Evolutionary conservation across 2,329 filamentous ascomycete genomes (phyloP), one percentile per base, ranked within the genome.

Genomic region (Chrysoporthe austroafricana): DNA sequence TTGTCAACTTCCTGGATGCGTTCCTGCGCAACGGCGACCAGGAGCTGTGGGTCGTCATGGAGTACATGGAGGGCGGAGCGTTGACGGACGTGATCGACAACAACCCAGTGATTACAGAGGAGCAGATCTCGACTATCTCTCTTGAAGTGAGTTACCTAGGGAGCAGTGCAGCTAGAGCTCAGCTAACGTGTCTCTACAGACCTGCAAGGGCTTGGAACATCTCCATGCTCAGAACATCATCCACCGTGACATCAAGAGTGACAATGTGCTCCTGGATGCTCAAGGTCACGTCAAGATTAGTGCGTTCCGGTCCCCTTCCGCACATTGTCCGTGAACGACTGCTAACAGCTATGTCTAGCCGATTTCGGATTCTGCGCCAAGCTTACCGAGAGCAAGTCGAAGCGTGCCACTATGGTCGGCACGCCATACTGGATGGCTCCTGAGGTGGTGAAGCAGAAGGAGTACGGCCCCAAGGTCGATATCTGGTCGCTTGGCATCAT

Each of bases 381-480:
- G 83, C 91, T 99, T 70, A 98, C 95, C 46, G 96, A 98, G 78
- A 91, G 94, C 72, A 97, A 97, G 82, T 96, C 89, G 74, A 98
- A 99, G 86, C 94, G 96, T 79, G 94, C 95, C 56, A 99, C 96
- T 68, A 98, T 99, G 96, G 96, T 99, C 66, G 96, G 96, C 72
- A 99, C 96, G 44, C 96, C 96, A 18, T 99, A 98, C 85, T 99
- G 96, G 96, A 99, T 99, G 96, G 96, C 96, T 9, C 96, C 96
- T 48, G 96, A 99, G 80, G 96, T 99, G 57, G 96, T 99, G 77
- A 98, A 98, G 83, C 96, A 98, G 79, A 98, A 98, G 83, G 95
- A 97, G 80, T 99, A 99, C 76, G 96, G 95, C 50, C 92, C 92
- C 76, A 98, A 98, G 85, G 96, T 98, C 71, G 96, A 99, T 77